Evolutionary conservation across 1,139 yeast species (phyloP).

Genomic region (Candida dubliniensis): DNA sequence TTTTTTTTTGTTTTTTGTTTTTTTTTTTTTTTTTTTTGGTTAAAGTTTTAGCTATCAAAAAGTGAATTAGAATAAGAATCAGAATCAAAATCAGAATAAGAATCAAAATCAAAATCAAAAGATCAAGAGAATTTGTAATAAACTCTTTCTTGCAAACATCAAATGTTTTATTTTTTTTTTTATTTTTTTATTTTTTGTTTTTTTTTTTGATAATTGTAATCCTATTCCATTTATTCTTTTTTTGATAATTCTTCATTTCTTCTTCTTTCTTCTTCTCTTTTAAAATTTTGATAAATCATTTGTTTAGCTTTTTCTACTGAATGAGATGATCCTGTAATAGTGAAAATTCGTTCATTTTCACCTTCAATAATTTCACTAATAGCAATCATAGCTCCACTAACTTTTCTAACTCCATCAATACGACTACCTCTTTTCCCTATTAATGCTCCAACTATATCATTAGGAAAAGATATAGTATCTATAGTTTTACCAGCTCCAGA

Average conservation of each 20-base stretch:
- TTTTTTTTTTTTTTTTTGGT: too few relatives aligned
- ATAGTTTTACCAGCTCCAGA: constrained; percentile 14
- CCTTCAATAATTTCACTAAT: constrained; percentile 73
- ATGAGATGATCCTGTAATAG: constrained; percentile 64
- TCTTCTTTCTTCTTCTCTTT: constrained; percentile 75
- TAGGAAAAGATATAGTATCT: constrained; percentile 60
- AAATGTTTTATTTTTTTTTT: too few relatives aligned
- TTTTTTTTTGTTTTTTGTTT: too few relatives aligned
- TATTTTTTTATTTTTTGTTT: too few relatives aligned
- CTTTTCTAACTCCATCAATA: constrained; percentile 82
- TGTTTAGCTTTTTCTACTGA: constrained; percentile 71
- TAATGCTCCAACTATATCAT: constrained; percentile 85
- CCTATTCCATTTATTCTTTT: not conserved
- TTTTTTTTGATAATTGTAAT: too few relatives aligned
- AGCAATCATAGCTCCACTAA: constrained; percentile 77
- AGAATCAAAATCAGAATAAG: too few relatives aligned
- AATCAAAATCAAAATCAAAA: too few relatives aligned
- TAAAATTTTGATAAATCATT: constrained; percentile 71
- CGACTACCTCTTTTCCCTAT: constrained; percentile 87
- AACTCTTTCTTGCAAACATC: too few relatives aligned
- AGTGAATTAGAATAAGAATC: too few relatives aligned
- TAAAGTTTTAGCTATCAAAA: too few relatives aligned
- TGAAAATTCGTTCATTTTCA: constrained; percentile 66
- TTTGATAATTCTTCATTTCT: constrained; percentile 20
- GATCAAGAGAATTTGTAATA: too few relatives aligned